Evolutionary conservation across 768 basidiomycete genomes (phyloP), one percentile per base, ranked within the genome.

Genomic region (Pholiota microspora): DNA sequence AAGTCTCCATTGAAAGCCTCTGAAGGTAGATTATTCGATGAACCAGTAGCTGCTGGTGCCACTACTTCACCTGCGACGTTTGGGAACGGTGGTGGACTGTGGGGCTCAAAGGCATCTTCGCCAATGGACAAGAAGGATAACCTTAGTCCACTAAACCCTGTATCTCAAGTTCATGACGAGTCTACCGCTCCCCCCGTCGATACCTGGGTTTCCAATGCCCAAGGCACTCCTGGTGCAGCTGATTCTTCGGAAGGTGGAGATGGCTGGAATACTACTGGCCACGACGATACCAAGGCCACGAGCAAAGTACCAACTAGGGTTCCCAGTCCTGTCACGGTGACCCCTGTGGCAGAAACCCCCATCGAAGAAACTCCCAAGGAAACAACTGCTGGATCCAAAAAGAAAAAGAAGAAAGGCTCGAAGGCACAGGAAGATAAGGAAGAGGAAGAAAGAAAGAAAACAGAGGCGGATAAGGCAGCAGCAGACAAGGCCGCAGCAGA

Each of bases 111-210:
- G 31, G 55, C 53, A 34, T 55, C 63, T 5, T 68, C 68, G 13
- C 66, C 68, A 24, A 55, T 59, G 27, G 62, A 57, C 27, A 65
- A 59, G 31, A 59, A 54, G 16, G 63, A 57, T 25, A 65, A 59
- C 12, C 59, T 69, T 8, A 73, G 72, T 21, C 72, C 72, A n/a
- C 59, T 71, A 38, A 73, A 73, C 46, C 69, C 72, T 18, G 65
- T 69, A 13, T 57, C 67, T 15, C 68, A 69, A 38, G 54, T 64
- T 34, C 45, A 44, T 1, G 55, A 45, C 5, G 53, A 57, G 40
- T 53, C 54, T 53, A 51, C 48, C 53, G 48, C 59, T n/a, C 13
- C 60, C 31, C 31, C 38, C 10, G 57, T 48, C 5, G 55, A 53
- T 10, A 42, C 18, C n/a, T 60, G 61, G 58, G 59, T 50, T 15